Evolutionary conservation across 345 rosid genomes (phyloP).

Genomic region (Gossypium sturtianum): DNA sequence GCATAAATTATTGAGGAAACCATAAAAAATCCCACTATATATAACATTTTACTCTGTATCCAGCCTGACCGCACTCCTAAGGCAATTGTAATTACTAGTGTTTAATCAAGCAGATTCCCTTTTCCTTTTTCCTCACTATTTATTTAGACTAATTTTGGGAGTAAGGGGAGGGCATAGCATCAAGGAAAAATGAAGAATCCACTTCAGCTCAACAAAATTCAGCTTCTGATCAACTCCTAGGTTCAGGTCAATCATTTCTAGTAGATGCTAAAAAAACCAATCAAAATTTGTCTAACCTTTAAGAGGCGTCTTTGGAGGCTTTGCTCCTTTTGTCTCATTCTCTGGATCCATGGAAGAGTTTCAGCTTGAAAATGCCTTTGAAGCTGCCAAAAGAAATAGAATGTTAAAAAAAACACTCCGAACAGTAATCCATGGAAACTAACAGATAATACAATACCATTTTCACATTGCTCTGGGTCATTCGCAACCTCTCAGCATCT

Average conservation of each 20-base stretch:
- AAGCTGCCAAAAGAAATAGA: slow-evolving; percentile 45
- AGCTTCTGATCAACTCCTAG: not conserved
- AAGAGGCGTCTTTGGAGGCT: slow-evolving; percentile 89
- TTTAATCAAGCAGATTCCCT: not conserved
- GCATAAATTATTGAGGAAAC: not conserved
- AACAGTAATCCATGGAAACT: not conserved
- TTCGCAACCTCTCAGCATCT: slow-evolving; percentile 86
- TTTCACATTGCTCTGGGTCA: slow-evolving; percentile 87
- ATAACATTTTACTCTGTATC: not conserved
- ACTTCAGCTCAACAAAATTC: not conserved
- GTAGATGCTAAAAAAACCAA: not conserved
- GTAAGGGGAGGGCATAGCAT: not conserved
- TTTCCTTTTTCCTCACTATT: not conserved
- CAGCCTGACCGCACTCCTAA: not conserved
- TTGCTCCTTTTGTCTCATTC: slow-evolving; percentile 90
- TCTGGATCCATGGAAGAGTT: slow-evolving; percentile 80
- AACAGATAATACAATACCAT: slow-evolving; percentile 38
- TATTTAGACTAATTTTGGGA: not conserved
- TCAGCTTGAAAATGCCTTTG: slow-evolving; percentile 98
- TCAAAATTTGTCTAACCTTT: slow-evolving; percentile 44
- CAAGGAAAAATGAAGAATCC: not conserved
- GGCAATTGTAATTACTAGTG: not conserved
- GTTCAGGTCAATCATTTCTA: not conserved
- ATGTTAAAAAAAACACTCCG: slow-evolving; percentile 15
- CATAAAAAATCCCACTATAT: not conserved